Conservation (phyloP, 495 filamentous ascomycete species). For the Daldinia concentrica region DNA sequence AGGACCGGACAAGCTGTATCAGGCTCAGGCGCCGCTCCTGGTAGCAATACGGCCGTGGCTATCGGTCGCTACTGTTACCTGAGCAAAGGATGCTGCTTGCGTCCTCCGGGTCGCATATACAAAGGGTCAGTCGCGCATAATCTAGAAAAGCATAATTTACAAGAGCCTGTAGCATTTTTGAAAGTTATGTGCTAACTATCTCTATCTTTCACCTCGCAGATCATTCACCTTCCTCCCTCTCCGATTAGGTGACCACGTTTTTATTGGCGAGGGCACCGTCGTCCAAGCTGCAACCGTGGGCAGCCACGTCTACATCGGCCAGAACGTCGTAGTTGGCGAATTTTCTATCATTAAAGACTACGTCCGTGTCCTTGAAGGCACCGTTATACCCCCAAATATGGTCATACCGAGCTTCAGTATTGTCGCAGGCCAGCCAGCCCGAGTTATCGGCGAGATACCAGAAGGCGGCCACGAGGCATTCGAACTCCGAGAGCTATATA, state of each 20-base stretch:
- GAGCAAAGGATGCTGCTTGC: constrained; percentile 73
- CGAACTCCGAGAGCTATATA: constrained; percentile 65
- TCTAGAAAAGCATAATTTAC: no score
- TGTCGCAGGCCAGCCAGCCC: constrained; percentile 81
- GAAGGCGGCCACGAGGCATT: constrained; percentile 75
- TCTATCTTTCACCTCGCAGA: constrained; percentile 41
- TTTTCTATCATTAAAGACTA: constrained; percentile 93
- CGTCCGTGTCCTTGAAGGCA: constrained; percentile 81
- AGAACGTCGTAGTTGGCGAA: constrained; percentile 75
- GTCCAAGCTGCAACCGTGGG: constrained; percentile 82
- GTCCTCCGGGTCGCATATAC: constrained; percentile 79
- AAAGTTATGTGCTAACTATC: constrained; percentile 5
- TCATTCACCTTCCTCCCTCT: constrained; percentile 80
- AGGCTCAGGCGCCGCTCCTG: constrained; percentile 47
- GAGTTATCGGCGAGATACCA: constrained; percentile 85
- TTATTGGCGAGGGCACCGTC: constrained; percentile 76
- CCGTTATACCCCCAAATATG: constrained; percentile 85
- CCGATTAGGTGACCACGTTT: constrained; percentile 92
- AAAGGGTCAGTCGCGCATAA: constrained; percentile 58
- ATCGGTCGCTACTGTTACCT: constrained; percentile 91
- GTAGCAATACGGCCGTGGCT: constrained; percentile 74
- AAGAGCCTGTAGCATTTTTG: background rate
- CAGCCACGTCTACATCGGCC: constrained; percentile 83
- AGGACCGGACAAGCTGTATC: constrained; percentile 59
- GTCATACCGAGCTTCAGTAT: constrained; percentile 89